Percentiles rank a stretch among this genome's conserved stretches.
Evolutionary conservation across 2,329 filamentous ascomycete genomes (phyloP).

Genomic region (Taxawa tesnikishii): DNA sequence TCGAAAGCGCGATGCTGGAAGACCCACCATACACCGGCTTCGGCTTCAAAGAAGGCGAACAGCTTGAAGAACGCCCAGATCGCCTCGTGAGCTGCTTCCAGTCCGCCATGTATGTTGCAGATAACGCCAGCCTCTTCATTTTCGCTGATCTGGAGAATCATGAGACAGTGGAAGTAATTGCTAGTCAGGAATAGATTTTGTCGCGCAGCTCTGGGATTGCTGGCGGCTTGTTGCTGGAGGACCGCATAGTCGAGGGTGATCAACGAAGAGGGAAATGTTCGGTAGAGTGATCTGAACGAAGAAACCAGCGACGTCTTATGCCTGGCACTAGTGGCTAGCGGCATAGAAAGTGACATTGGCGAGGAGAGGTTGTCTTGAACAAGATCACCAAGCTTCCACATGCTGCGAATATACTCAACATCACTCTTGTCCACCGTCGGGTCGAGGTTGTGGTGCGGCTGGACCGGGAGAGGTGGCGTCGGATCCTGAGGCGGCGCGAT

Average conservation of each 20-base stretch:
- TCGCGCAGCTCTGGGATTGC: constrained; percentile 53
- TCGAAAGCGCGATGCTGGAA: constrained; percentile 72
- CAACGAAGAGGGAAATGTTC: constrained; percentile 59
- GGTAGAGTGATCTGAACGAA: constrained; percentile 58
- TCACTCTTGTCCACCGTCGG: constrained; percentile 19
- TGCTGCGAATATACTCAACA: constrained; percentile 53
- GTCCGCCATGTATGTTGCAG: constrained; percentile 52
- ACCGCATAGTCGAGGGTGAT: constrained; percentile 54
- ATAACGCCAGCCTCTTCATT: constrained; percentile 40
- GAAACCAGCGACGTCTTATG: constrained; percentile 59
- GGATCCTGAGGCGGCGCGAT: constrained; percentile 30
- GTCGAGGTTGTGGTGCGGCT: constrained; percentile 21
- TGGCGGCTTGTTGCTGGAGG: constrained; percentile 43
- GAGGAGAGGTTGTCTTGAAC: constrained; percentile 68
- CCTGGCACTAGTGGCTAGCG: constrained; percentile 54
- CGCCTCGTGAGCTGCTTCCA: constrained; percentile 66
- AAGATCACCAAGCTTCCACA: constrained; percentile 67
- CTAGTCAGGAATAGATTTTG: constrained; percentile 70
- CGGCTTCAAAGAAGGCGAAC: constrained; percentile 53
- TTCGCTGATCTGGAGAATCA: constrained; percentile 64
- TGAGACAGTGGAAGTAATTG: constrained; percentile 73
- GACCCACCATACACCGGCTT: constrained; percentile 74
- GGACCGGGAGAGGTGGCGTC: constrained; percentile 16
- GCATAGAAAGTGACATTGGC: constrained; percentile 59
- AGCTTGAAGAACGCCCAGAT: constrained; percentile 64